Conservation (phyloP, 1,284 basidiomycete species). For the Apiotrichum montevideense region DNA sequence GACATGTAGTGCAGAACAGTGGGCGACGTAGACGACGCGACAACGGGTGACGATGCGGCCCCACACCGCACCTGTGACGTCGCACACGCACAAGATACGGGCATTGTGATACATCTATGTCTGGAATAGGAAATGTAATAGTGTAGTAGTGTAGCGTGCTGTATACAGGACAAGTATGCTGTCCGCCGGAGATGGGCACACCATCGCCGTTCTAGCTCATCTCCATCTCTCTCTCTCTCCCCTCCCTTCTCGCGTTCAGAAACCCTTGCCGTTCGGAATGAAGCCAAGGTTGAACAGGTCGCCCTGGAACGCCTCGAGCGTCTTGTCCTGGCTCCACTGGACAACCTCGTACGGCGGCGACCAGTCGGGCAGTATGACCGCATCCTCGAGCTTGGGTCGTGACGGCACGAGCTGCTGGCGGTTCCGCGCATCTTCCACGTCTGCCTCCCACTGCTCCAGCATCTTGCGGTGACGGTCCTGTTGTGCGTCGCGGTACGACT, state of each 20-base stretch:
- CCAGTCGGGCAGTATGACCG: slow-evolving; percentile 31
- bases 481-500: slow-evolving; percentile 2
- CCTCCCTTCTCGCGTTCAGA: neutral
- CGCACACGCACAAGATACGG: no score
- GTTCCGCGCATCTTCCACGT: slow-evolving; percentile 4
- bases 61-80: no score
- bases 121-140: no score
- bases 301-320: slow-evolving; percentile 39
- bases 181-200: no score
- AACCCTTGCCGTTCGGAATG: slow-evolving; percentile 2
- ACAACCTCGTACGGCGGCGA: slow-evolving; percentile 40
- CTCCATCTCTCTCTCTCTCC: no score
- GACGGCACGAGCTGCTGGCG: slow-evolving; percentile 8
- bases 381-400: slow-evolving; percentile 1
- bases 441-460: neutral
- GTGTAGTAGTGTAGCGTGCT: no score
- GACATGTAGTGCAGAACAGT: no score
- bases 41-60: no score
- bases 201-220: no score
- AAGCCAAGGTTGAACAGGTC: slow-evolving; percentile 43
- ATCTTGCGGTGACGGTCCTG: neutral
- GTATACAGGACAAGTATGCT: no score
- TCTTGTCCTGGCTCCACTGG: slow-evolving; percentile 37
- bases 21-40: no score
- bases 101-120: no score